Evolutionary conservation across 306 rosid species (phyloP).

Genomic region (Abrus precatorius): DNA sequence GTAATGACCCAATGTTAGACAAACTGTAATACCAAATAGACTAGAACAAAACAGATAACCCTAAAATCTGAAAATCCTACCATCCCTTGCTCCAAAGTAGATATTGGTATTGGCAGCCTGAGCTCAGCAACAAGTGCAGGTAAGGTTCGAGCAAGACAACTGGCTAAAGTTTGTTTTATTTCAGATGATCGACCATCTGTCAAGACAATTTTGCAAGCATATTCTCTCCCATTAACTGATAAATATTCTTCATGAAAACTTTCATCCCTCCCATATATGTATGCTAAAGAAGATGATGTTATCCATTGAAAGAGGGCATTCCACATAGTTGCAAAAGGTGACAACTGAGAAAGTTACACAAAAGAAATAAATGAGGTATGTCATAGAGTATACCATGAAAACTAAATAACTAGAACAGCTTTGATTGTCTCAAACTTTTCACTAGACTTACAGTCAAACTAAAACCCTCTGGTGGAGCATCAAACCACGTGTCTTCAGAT

Average conservation of each 20-base stretch:
- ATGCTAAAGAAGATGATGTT: conserved; percentile 83
- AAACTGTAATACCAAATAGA: conserved; percentile 30
- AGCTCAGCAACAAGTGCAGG: conserved; percentile 82
- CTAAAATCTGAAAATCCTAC: conserved; percentile 56
- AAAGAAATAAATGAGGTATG: conserved; percentile 21
- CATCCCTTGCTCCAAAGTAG: conserved; percentile 90
- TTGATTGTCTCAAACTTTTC: background rate
- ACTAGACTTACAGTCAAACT: conserved; percentile 68
- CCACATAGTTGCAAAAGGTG: conserved; percentile 93
- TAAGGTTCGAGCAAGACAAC: conserved; percentile 86
- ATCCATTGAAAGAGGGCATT: conserved; percentile 84
- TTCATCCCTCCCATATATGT: conserved; percentile 88
- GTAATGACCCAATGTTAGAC: conserved; percentile 10
- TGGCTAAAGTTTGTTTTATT: conserved; percentile 85
- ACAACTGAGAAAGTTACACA: conserved; percentile 62
- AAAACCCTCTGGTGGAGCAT: conserved; percentile 89
- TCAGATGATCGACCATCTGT: conserved; percentile 89
- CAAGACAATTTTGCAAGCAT: conserved; percentile 71
- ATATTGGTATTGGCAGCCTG: conserved; percentile 73
- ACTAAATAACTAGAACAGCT: background rate
- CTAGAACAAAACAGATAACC: conserved; percentile 34
- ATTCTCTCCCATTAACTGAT: conserved; percentile 74
- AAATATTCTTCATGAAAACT: conserved; percentile 79
- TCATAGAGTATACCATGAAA: conserved; percentile 20
- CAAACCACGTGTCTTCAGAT: conserved; percentile 83